These are phyloP conservation scores for Xylaria multiplex DNA, from an alignment of 2,329 filamentous ascomycete species.

Conservation along the genomic window DNA sequence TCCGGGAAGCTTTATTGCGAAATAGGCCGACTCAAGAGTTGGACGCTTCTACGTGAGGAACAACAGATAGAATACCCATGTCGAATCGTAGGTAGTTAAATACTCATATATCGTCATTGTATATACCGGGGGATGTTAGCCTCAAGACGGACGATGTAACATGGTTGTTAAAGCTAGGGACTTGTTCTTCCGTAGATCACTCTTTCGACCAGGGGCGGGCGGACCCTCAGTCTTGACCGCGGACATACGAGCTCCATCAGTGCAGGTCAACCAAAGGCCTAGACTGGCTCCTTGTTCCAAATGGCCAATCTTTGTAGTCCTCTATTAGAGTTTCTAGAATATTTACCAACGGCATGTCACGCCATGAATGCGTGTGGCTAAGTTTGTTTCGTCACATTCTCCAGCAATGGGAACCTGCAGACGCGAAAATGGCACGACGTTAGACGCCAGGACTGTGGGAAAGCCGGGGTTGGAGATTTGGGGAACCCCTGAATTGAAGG, in stretches of 20 bases:
- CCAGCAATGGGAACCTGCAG: conserved; percentile 22
- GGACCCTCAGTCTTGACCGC: conserved; percentile 4
- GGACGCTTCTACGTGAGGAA: neutral
- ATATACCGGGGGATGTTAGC: conserved; percentile 1
- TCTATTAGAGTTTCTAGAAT: conserved; percentile 5
- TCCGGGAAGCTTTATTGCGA: neutral
- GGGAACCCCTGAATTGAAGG: conserved; percentile 20
- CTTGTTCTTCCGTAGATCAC: conserved; percentile 24
- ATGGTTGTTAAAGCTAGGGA: conserved; percentile 26
- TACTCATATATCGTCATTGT: conserved; percentile 15
- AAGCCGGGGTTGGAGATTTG: conserved; percentile 23
- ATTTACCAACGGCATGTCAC: neutral
- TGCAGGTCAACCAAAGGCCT: neutral
- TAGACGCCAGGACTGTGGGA: conserved; percentile 1
- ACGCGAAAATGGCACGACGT: neutral
- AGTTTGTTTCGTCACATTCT: conserved; percentile 20
- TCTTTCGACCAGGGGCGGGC: conserved; percentile 17
- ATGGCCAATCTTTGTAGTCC: neutral
- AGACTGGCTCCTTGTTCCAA: conserved; percentile 7
- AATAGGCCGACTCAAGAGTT: conserved; percentile 8
- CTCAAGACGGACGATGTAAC: conserved; percentile 27
- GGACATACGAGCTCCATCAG: conserved; percentile 34
- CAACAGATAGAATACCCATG: neutral
- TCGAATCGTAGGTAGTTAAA: neutral
- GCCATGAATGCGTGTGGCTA: neutral